Base-by-base conservation (phyloP, 1,284 basidiomycete species). In the Marasmius tenuissimus region DNA sequence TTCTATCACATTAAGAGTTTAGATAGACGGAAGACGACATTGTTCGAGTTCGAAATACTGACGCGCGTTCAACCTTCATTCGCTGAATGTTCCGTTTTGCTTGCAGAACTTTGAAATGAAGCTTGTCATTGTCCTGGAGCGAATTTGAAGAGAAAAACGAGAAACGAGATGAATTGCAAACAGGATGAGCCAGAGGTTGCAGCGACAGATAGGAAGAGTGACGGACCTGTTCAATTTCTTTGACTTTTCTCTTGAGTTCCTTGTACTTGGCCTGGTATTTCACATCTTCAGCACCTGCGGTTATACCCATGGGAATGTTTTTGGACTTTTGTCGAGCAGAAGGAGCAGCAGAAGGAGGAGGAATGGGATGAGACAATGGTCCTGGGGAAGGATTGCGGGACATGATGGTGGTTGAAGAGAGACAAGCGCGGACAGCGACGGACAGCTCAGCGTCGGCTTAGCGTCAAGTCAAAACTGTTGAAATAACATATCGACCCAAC, bases 251-350 rank as follows among this genome's bases (percentile, higher is more conserved):
- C 74, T 94, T 96, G 67, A 96, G 80, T 64, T 96, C 93, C 74
- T 88, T 93, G 80, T 95, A 96, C 77, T 96, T 96, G 70, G 84
- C 83, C 63, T 92, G 87, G 74, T 96, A 96, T 76, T 94, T 95
- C 71, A 85, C 85, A 71, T 95, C 94, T 73, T 96, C 93, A 56
- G 88, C 89, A 69, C 89, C 88, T 39, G 89, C 89, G 50, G 89
- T 84, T 65, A 92, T 89, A 63, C 88, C 88, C 47, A 85, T 77
- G 22, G 83, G 70, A 63, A 81, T 80, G 37, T 77, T 72, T 67
- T 81, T 86, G 62, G 76, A 78, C 75, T 84, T 88, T 73, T 82
- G 81, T 62, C 79, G 79, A 59, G 74, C 67, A 16, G 77, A 70
- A 63, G 77, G 63, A 60, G 66, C 65, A 47, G 71, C 67, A 60